Base-by-base conservation (phyloP, 345 rosid species). In the Eucalyptus polyanthemos region DNA sequence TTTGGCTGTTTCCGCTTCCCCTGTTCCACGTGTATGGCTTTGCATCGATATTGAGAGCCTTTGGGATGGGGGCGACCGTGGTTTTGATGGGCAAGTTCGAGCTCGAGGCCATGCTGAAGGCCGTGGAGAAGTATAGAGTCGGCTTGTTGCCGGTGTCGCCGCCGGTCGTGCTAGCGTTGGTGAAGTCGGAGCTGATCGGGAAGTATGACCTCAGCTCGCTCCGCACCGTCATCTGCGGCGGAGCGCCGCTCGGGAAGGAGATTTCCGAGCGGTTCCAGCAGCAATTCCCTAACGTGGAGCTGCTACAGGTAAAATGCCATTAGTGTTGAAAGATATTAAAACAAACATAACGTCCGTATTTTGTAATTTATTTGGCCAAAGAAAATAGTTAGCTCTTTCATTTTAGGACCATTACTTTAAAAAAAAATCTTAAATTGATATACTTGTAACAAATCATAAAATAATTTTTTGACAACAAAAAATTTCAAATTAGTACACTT, bases 181-280 rank as follows among this genome's bases (percentile, higher is more conserved):
- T 90, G 88, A 97, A 95, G 88, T 95, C 95, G 50, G 96, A 95
- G 87, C 65, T 95, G 67, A 94, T 97, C 13, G 93, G 87, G 6
- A 94, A 92, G 93, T 95, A 94, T 37, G 97, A 95, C 89, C 89
- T 97, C 69, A 91, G 95, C 86, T 95, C 98, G 17, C 93, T 97
- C 14, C 88, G 50, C 91, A 11, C 83, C 22, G 88, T 95, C 14
- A 93, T 93, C 6, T 88, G 95, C 86, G 98, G 97, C 12, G 99
- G 98, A 2, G 98, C 98, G 22, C 97, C 99, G 9, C 92, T 97
- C 1, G 96, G 97, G 19, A 95, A 93, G 94, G 98, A 96, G 87
- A 91, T 93, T 10, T 93, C 95, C 17, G 91, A 89, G 92, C 94
- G 90, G 89, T 96, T 97, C 88, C 92, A 88, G 83, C 87, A 92